Percentiles rank a stretch among this genome's conserved stretches.
These are phyloP conservation scores for Gymnopilus junonius DNA, from an alignment of 768 basidiomycete genomes.

Conservation along the genomic window DNA sequence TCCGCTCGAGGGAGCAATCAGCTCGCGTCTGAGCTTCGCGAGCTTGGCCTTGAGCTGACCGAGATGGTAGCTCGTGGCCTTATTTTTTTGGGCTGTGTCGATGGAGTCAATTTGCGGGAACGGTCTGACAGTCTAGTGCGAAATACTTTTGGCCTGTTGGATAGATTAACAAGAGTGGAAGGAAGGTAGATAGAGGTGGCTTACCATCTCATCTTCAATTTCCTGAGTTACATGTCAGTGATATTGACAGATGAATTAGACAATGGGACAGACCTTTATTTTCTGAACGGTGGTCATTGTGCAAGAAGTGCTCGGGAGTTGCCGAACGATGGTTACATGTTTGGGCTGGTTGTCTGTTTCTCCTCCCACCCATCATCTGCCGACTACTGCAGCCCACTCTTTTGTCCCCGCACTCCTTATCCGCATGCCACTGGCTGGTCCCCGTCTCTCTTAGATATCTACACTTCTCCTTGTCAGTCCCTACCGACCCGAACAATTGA, in stretches of 20 bases:
- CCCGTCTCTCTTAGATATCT: constrained; percentile 28
- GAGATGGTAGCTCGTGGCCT: constrained; percentile 94
- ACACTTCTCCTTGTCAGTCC: constrained; percentile 20
- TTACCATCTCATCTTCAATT: constrained; percentile 97
- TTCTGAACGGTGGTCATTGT: constrained; percentile 92
- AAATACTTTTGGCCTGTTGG: constrained; percentile 78
- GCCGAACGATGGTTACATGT: constrained; percentile 37
- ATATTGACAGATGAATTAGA: constrained; percentile 20
- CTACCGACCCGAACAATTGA: constrained; percentile 24
- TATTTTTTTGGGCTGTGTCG: constrained; percentile 85
- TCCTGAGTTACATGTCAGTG: constrained; percentile 52
- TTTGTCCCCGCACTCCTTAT: constrained; percentile 29
- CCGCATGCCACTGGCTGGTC: constrained; percentile 61
- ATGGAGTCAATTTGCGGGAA: constrained; percentile 16
- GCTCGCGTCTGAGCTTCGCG: constrained; percentile 93
- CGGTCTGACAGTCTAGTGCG: background rate
- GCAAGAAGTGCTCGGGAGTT: constrained; percentile 37
- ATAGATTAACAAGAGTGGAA: constrained; percentile 21
- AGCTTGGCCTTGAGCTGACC: constrained; percentile 98
- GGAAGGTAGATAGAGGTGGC: constrained; percentile 26
- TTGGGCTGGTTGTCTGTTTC: constrained; percentile 20
- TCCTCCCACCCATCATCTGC: constrained; percentile 21
- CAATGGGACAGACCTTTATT: constrained; percentile 62
- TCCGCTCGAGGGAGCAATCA: constrained; percentile 76
- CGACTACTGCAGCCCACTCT: constrained; percentile 29